Base-by-base conservation (phyloP, 306 rosid species). In the Fagus crenata region DNA sequence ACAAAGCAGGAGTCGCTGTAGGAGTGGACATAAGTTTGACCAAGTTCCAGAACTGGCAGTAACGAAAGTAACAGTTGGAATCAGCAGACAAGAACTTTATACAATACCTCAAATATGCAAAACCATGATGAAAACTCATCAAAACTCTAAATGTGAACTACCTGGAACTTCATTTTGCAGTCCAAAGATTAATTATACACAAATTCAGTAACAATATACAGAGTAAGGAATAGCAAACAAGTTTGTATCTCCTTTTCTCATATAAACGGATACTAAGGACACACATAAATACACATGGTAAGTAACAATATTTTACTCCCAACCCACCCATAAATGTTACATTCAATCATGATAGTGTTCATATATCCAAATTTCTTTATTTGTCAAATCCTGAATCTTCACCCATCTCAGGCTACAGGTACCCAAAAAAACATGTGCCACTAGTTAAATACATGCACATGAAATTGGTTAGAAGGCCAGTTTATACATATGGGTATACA, bases 41-140 rank as follows among this genome's bases (percentile, higher is more conserved):
- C 76, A 89, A 3, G 88, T 85, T 88, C 92, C 92, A 96, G 78
- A 96, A 82, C 99, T 96, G 89, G 75, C 87, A 77, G 76, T 49
- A 53, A 82, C 71, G 72, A 77, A 41, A 72, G 67, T 67, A 76
- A 74, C 56, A 77, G 59, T 77, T 67, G 67, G 12, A 63, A 77
- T 78, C 73, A 83, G 73, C 67, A 74, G 75, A 85, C 12, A 39
- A 67, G 42, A 78, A 77, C 78, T 78, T 72, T 49, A 74, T 56
- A 49, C 31, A 14, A 7, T 17, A 72, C 73, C 40, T 60, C 49
- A 39, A 15, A 33, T 64, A 12, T 7, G 74, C 22, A 75, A 75
- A 83, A 63, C 35, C 69, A 49, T 37, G 61, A 55, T 13, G 31
- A 55, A 18, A 67, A 43, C 53, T n/a, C n/a, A 69, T 39, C 6